Base-by-base conservation (phyloP, 495 filamentous ascomycete genomes). In the Mytilinidion resinicola region DNA sequence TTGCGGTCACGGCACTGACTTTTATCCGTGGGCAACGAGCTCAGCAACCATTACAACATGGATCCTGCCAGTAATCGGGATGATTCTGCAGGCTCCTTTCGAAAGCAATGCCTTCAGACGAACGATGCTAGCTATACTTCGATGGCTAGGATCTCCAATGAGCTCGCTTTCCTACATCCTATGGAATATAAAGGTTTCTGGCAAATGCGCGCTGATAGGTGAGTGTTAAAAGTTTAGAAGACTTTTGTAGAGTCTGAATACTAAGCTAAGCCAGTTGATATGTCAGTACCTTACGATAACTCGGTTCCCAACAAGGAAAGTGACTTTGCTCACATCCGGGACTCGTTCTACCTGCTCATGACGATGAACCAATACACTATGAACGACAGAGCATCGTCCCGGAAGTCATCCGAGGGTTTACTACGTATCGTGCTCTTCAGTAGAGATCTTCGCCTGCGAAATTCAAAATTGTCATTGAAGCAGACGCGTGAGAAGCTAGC, bases 111-210 rank as follows among this genome's bases (percentile, higher is more conserved):
- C 63, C 12, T 69, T 72, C 44, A 65, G 57, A 60, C 51, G 62
- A 50, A 76, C 73, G 12, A 52, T 74, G 12, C 60, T 73, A 20
- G 67, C 73, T 3, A 61, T 68, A 19, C 62, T 62, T 17, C 55
- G 77, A 37, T 79, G 72, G 66, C 11, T 74, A 0, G 74, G 77
- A 1, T 68, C 58, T 15, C 75, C 74, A 0, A 75, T 78, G 1
- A 63, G 68, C 6, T 67, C 67, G 10, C 60, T 78, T 10, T 60
- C 69, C 4, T 76, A 72, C 44, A 73, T 74, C 3, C 68, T 78
- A 4, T 78, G 76, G 75, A 76, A 78, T 48, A 77, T 78, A 63
- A 72, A 66, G 60, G 66, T 78, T 15, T 75, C 68, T 4, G 76
- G 70, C 14, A 78, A 72, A 59, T 76, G 73, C 37, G 76, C 76